These are phyloP conservation scores for Oleoguttula mirabilis DNA, from an alignment of 495 filamentous ascomycete species.

Conservation along the genomic window DNA sequence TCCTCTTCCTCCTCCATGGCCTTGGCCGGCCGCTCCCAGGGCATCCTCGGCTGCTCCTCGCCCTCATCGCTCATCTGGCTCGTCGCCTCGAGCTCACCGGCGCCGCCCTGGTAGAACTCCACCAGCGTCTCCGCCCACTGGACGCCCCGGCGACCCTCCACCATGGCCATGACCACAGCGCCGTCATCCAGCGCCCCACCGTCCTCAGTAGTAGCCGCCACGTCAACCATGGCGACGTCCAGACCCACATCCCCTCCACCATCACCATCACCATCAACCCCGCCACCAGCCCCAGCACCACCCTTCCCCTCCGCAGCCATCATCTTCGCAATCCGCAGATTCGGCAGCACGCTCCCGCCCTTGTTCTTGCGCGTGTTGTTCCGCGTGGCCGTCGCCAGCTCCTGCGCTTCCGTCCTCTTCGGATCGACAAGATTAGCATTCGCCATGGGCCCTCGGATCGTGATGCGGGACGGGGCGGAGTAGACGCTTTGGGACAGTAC, in stretches of 20 bases:
- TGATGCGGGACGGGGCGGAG: conserved; percentile 37
- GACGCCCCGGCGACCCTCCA: too few species aligned
- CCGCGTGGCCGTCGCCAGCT: conserved; percentile 41
- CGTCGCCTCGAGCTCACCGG: conserved; percentile 1
- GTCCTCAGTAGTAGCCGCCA: background rate
- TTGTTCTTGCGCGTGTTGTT: conserved; percentile 49
- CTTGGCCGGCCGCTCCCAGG: conserved; percentile 3
- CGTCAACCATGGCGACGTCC: background rate
- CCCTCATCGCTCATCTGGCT: conserved; percentile 7
- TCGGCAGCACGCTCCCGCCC: conserved; percentile 40
- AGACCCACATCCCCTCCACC: background rate
- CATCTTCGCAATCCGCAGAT: too few species aligned
- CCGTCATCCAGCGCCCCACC: background rate
- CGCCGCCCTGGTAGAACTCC: conserved; percentile 6
- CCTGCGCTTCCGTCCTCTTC: conserved; percentile 46
- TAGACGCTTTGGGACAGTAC: background rate
- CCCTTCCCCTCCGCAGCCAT: background rate
- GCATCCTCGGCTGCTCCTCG: conserved; percentile 1
- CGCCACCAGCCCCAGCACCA: background rate
- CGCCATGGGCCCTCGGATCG: conserved; percentile 40
- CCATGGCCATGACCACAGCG: background rate
- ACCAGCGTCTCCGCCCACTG: conserved; percentile 17
- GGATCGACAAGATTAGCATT: conserved; percentile 38
- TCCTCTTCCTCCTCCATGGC: conserved; percentile 1
- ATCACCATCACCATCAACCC: background rate